These are phyloP conservation scores for Saccharomycopsis sp. DNA, from an alignment of 805 yeast species.

Conservation along the genomic window DNA sequence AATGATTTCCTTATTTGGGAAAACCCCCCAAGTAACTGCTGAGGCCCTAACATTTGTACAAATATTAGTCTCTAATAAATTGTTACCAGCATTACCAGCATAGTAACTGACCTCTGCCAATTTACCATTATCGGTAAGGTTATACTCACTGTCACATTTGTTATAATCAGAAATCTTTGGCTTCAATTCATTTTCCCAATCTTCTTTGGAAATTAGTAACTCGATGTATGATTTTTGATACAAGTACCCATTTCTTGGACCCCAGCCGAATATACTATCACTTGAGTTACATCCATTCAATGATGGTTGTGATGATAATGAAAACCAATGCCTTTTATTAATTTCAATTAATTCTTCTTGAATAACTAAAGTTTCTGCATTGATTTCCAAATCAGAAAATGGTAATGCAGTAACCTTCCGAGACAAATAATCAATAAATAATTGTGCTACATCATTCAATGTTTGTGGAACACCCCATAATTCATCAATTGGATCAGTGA, in stretches of 20 bases:
- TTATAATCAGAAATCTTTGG: constrained; percentile 39
- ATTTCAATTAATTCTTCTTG: constrained; percentile 83
- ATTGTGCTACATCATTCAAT: constrained; percentile 49
- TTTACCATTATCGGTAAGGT: constrained; percentile 26
- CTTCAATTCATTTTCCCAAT: constrained; percentile 55
- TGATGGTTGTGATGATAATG: constrained; percentile 95
- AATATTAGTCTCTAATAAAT: constrained; percentile 59
- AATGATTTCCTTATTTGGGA: constrained; percentile 81
- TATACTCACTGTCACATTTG: background rate
- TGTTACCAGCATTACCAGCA: constrained; percentile 55
- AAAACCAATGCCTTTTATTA: constrained; percentile 68
- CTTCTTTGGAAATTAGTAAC: constrained; percentile 65
- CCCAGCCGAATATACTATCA: constrained; percentile 97
- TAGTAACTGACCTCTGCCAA: constrained; percentile 55
- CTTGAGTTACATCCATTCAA: constrained; percentile 68
- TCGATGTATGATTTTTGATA: constrained; percentile 95
- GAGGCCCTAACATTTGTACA: constrained; percentile 46
- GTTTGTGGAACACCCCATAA: constrained; percentile 77
- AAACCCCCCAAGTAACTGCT: constrained; percentile 97
- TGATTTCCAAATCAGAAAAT: constrained; percentile 83
- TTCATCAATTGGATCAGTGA: constrained; percentile 50
- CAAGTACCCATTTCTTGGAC: constrained; percentile 80
- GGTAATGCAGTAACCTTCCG: constrained; percentile 76
- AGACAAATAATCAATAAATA: constrained; percentile 68
- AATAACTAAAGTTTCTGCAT: constrained; percentile 85